A percentile compares a stretch with the other conserved stretches of the same genome.
These are phyloP conservation scores for Passiflora organensis DNA, from an alignment of 345 rosid species.

Conservation along the genomic window DNA sequence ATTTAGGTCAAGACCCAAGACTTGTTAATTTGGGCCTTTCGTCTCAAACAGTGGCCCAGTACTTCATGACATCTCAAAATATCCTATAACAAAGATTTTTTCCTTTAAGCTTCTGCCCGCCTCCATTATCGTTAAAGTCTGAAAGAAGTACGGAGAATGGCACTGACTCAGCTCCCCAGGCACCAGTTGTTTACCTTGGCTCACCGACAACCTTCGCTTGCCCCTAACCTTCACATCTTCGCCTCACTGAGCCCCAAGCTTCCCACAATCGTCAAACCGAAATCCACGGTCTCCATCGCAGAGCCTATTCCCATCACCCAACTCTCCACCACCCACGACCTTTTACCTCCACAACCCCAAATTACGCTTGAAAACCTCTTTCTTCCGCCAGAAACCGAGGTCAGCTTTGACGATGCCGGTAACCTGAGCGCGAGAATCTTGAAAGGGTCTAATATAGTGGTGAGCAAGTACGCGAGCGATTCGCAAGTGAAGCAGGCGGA, in stretches of 20 bases:
- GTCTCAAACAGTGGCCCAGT: too few species aligned
- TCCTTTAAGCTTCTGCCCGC: neutral
- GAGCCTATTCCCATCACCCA: slow-evolving; percentile 49
- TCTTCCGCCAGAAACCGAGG: slow-evolving; percentile 74
- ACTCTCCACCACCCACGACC: neutral
- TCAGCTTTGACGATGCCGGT: slow-evolving; percentile 32
- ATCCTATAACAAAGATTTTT: too few species aligned
- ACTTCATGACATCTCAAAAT: too few species aligned
- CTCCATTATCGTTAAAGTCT: neutral
- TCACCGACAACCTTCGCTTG: slow-evolving; percentile 23
- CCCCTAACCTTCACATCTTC: slow-evolving; percentile 16
- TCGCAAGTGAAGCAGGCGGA: slow-evolving; percentile 77
- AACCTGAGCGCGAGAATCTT: slow-evolving; percentile 50
- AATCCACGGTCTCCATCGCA: slow-evolving; percentile 38
- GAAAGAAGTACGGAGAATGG: neutral
- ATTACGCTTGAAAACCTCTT: slow-evolving; percentile 69
- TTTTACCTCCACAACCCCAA: slow-evolving; percentile 21
- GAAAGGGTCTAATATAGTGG: slow-evolving; percentile 83
- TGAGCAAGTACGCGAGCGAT: slow-evolving; percentile 84
- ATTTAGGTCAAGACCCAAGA: too few species aligned
- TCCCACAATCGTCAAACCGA: slow-evolving; percentile 21
- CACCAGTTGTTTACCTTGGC: slow-evolving; percentile 31
- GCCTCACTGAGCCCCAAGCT: slow-evolving; percentile 29
- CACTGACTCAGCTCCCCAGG: slow-evolving; percentile 37
- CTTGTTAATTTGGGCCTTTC: too few species aligned